Percentiles rank a stretch among this genome's conserved stretches.
Evolutionary conservation across 805 yeast genomes (phyloP).

Genomic region (Yarrowia phangngaensis): DNA sequence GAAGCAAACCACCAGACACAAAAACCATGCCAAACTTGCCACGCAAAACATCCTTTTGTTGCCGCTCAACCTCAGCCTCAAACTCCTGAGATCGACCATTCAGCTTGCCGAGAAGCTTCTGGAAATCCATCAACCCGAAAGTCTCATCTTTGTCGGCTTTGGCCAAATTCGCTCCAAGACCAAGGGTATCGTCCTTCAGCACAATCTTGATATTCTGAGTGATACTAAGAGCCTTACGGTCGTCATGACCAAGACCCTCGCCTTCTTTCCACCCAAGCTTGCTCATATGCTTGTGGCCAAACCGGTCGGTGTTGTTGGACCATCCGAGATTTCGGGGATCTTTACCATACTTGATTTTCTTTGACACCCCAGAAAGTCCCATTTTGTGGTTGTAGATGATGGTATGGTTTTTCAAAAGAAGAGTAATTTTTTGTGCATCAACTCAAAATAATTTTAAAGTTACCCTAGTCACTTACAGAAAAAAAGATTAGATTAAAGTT

Average conservation of each 20-base stretch:
- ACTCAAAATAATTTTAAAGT: background rate
- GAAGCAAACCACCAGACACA: constrained; percentile 76
- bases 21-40: constrained; percentile 88
- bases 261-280: constrained; percentile 94
- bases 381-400: constrained; percentile 28
- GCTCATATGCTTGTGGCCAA: constrained; percentile 82
- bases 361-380: constrained; percentile 58
- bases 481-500: too few relatives aligned
- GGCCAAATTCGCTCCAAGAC: constrained; percentile 71
- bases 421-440: background rate
- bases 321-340: constrained; percentile 94
- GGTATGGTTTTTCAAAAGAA: background rate
- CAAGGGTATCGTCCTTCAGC: constrained; percentile 75
- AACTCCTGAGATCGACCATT: constrained; percentile 76
- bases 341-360: constrained; percentile 77
- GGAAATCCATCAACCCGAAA: constrained; percentile 90
- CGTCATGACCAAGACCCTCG: constrained; percentile 65
- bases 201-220: constrained; percentile 80
- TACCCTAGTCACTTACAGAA: too few relatives aligned
- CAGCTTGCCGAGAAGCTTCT: constrained; percentile 78
- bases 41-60: constrained; percentile 63
- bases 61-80: constrained; percentile 50
- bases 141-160: constrained; percentile 66
- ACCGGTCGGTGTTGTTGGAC: constrained; percentile 69
- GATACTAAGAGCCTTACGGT: constrained; percentile 48